These are phyloP conservation scores for Pseudogymnoascus sp. DNA, from an alignment of 2,329 filamentous ascomycete genomes.

Conservation along the genomic window DNA sequence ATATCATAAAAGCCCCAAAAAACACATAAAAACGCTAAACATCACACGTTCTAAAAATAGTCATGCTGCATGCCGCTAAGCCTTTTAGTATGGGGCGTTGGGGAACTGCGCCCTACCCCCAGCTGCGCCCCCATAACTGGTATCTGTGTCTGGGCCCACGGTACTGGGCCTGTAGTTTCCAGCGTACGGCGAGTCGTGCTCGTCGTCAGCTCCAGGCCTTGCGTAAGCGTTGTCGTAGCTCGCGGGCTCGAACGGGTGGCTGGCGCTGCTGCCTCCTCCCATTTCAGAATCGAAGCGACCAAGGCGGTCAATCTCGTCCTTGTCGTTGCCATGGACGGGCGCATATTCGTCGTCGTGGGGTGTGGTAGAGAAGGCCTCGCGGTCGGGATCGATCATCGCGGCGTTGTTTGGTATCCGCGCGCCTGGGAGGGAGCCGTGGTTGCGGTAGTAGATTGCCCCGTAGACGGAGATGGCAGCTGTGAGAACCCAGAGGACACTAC, in stretches of 20 bases:
- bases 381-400: slow-evolving; percentile 56
- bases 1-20: not conserved
- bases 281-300: not conserved
- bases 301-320: slow-evolving; percentile 26
- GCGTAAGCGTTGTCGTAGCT: not conserved
- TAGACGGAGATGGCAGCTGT: slow-evolving; percentile 51
- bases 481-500: slow-evolving; percentile 47
- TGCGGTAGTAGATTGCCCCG: slow-evolving; percentile 54
- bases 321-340: slow-evolving; percentile 50
- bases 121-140: not conserved
- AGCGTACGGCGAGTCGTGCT: not conserved
- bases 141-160: not conserved
- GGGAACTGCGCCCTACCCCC: not conserved
- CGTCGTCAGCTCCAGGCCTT: not conserved
- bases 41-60: not conserved
- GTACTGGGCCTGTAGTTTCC: not conserved
- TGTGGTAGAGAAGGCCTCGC: slow-evolving; percentile 61
- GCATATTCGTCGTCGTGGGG: slow-evolving; percentile 62
- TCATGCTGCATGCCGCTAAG: not conserved
- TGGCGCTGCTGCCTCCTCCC: not conserved
- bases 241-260: not conserved
- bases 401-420: slow-evolving; percentile 32
- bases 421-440: slow-evolving; percentile 54
- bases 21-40: not conserved
- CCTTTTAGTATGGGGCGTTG: not conserved